A percentile compares a stretch with the other conserved stretches of the same genome.
Evolutionary conservation across 768 basidiomycete genomes (phyloP).

Genomic region (Porphyrellus cyaneotinctus): DNA sequence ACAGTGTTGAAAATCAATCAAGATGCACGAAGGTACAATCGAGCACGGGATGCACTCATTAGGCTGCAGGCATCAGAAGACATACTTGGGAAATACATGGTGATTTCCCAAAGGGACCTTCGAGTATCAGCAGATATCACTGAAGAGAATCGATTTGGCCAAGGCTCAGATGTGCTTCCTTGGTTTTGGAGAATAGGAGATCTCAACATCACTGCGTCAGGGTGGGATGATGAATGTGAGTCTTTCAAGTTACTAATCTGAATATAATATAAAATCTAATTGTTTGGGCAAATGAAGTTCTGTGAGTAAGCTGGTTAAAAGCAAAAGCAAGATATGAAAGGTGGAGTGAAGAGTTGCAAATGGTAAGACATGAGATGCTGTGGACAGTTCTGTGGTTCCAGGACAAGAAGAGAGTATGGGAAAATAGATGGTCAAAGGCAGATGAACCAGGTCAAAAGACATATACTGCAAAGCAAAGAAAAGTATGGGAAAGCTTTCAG

Average conservation of each 20-base stretch:
- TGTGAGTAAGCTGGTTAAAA: not conserved
- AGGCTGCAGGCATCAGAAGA: too few relatives aligned
- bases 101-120: not conserved
- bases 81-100: not conserved
- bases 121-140: not conserved
- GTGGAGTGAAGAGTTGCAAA: not conserved
- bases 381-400: not conserved
- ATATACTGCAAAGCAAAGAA: too few relatives aligned
- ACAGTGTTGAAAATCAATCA: too few relatives aligned
- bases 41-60: not conserved
- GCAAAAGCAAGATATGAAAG: not conserved
- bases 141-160: too few relatives aligned
- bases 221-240: not conserved
- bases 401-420: not conserved
- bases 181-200: too few relatives aligned
- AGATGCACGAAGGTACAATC: not conserved
- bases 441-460: not conserved
- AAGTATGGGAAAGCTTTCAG: too few relatives aligned
- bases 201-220: not conserved
- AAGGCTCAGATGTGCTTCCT: too few relatives aligned
- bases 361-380: not conserved
- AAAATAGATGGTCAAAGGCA: not conserved
- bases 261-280: too few relatives aligned
- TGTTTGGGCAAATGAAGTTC: too few relatives aligned
- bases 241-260: not conserved